Conservation (phyloP, 1,284 basidiomycete genomes). For the Gomphus bonarii region DNA sequence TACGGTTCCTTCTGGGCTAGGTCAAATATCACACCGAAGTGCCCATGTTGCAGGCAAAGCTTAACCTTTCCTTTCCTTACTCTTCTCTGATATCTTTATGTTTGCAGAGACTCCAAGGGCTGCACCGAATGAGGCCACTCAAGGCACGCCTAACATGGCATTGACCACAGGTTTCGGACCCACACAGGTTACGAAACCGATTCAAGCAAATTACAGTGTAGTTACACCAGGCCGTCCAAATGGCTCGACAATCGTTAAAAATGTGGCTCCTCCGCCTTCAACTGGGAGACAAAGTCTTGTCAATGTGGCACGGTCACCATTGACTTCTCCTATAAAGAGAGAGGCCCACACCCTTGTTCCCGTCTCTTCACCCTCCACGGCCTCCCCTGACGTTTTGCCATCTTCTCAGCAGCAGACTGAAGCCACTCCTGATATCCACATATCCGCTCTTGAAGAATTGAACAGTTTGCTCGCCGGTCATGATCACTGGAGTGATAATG, state of each 20-base stretch:
- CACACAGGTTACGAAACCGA: background rate
- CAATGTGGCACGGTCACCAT: background rate
- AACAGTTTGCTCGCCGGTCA: background rate
- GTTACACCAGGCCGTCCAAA: background rate
- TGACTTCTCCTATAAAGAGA: background rate
- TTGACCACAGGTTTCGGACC: background rate
- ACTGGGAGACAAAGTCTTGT: background rate
- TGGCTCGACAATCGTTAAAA: background rate
- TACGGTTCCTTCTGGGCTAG: background rate
- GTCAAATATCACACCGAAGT: background rate
- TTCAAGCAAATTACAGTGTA: background rate
- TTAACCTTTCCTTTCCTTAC: background rate
- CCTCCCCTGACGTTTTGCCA: background rate
- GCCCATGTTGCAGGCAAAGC: background rate
- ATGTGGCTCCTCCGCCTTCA: background rate
- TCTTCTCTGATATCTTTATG: background rate
- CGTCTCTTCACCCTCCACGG: background rate
- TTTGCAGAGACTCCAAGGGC: background rate
- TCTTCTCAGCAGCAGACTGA: background rate
- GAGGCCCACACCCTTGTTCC: background rate
- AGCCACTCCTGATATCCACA: background rate
- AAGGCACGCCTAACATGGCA: background rate
- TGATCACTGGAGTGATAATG: slow-evolving; percentile 1
- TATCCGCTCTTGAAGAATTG: background rate
- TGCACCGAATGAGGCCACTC: background rate